Percentiles rank a stretch among this genome's conserved stretches.
Evolutionary conservation across 305 asterid species (phyloP).

Genomic region (Fraxinus greggii): DNA sequence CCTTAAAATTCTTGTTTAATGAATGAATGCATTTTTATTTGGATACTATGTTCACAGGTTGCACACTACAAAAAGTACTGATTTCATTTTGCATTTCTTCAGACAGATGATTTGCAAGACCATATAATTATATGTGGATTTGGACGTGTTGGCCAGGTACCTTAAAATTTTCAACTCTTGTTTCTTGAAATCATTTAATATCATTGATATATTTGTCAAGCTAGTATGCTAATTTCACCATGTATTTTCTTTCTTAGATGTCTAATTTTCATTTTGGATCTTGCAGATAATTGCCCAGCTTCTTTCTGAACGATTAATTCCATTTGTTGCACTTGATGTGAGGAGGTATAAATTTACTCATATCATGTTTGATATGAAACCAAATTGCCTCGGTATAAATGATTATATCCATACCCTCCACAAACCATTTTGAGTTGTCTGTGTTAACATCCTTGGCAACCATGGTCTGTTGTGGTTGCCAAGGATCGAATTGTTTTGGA

Average conservation of each 20-base stretch:
- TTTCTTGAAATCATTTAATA: constrained; percentile 19
- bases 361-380: neutral
- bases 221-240: constrained; percentile 15
- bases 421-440: neutral
- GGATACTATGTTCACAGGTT: neutral
- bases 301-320: constrained; percentile 96
- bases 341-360: constrained; percentile 61
- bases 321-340: constrained; percentile 99
- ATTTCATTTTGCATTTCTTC: constrained; percentile 33
- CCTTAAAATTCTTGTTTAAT: neutral
- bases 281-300: constrained; percentile 96
- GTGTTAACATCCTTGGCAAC: neutral
- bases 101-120: constrained; percentile 99
- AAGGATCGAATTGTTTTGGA: neutral
- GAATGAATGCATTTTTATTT: neutral
- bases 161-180: constrained; percentile 20
- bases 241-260: constrained; percentile 1
- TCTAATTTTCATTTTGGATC: constrained; percentile 27
- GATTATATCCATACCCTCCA: neutral
- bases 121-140: constrained; percentile 96
- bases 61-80: neutral
- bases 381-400: neutral
- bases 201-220: constrained; percentile 17
- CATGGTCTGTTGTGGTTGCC: neutral
- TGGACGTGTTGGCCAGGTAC: constrained; percentile 99